Evolutionary conservation across 441 rosid genomes (phyloP).

Genomic region (Pelargonium australe): DNA sequence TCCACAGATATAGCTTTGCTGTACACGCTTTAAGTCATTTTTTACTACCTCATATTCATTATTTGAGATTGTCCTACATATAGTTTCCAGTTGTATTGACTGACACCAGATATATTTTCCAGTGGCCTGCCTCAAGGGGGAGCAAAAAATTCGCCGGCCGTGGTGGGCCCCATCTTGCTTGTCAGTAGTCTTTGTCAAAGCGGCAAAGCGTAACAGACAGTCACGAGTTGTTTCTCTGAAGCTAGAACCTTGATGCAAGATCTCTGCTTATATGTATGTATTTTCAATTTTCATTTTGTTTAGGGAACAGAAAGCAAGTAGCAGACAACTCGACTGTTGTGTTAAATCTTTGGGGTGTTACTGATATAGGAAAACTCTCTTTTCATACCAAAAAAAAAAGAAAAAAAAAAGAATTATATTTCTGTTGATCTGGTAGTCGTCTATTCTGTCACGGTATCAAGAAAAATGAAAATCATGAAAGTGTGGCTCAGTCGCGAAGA

Average conservation of each 20-base stretch:
- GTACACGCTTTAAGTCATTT: no score
- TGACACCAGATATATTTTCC: slow-evolving; percentile 19
- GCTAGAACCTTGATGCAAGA: slow-evolving; percentile 75
- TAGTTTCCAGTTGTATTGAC: neutral
- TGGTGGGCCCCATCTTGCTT: slow-evolving; percentile 99
- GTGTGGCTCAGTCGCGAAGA: slow-evolving; percentile 21
- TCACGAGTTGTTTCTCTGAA: slow-evolving; percentile 91
- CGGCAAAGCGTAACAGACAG: slow-evolving; percentile 87
- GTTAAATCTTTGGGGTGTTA: slow-evolving; percentile 7
- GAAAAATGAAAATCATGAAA: slow-evolving; percentile 24
- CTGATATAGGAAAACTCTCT: no score
- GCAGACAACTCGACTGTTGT: slow-evolving; percentile 23
- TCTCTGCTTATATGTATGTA: slow-evolving; percentile 32
- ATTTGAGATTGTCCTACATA: neutral
- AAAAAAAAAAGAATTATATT: neutral
- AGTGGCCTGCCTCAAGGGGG: slow-evolving; percentile 98
- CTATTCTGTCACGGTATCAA: slow-evolving; percentile 6
- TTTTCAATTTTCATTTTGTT: slow-evolving; percentile 23
- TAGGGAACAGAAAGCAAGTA: slow-evolving; percentile 21
- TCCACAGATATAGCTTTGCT: no score
- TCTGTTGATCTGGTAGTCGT: slow-evolving; percentile 29
- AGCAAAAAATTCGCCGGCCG: slow-evolving; percentile 83
- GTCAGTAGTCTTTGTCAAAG: slow-evolving; percentile 66
- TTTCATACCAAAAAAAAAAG: neutral
- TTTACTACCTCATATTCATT: neutral